A percentile compares a stretch with the other conserved stretches of the same genome.
These are phyloP conservation scores for Apiotrichum montevideense DNA, from an alignment of 1,284 basidiomycete genomes.

Conservation along the genomic window DNA sequence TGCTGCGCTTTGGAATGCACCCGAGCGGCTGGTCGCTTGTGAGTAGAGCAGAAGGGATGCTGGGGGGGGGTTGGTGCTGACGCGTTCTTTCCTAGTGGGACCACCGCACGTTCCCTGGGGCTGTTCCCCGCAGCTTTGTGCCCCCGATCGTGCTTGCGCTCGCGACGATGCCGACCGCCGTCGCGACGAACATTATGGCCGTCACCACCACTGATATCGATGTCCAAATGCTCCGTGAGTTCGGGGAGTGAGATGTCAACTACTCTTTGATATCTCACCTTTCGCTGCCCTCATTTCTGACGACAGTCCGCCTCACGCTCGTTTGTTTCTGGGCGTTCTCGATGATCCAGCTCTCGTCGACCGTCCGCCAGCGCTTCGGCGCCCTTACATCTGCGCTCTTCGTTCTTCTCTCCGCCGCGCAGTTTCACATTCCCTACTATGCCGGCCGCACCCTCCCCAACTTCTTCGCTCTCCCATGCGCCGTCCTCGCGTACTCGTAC, in stretches of 20 bases:
- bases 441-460: conserved; percentile 89
- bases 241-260: neutral
- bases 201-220: conserved; percentile 41
- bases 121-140: conserved; percentile 82
- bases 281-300: neutral
- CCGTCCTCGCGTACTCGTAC: conserved; percentile 22
- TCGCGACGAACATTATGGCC: neutral
- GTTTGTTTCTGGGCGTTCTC: conserved; percentile 60
- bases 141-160: conserved; percentile 47
- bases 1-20: conserved; percentile 61
- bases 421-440: conserved; percentile 92
- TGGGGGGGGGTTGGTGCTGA: neutral
- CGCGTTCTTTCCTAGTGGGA: conserved; percentile 60
- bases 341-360: conserved; percentile 60
- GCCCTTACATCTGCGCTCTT: conserved; percentile 57
- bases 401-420: conserved; percentile 62
- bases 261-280: neutral
- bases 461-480: conserved; percentile 74
- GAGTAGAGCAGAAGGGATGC: neutral
- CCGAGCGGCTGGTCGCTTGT: conserved; percentile 8
- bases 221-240: conserved; percentile 60
- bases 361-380: conserved; percentile 61
- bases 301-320: conserved; percentile 67
- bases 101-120: conserved; percentile 81
- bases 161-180: conserved; percentile 25